Conservation (phyloP, 306 rosid genomes). For the Carpinus viminea region DNA sequence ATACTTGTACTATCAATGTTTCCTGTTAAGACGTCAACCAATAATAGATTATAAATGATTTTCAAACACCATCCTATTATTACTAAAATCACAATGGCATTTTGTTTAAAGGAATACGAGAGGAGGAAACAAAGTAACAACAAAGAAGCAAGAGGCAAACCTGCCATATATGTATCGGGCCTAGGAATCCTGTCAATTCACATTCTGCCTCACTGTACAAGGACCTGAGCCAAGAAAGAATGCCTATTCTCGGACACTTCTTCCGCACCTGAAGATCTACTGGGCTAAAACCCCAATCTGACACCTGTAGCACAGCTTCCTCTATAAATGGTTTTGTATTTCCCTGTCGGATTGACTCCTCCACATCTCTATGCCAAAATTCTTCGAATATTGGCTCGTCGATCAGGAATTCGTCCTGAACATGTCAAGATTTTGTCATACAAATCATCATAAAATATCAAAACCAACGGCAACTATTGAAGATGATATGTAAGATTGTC, state of each 20-base stretch:
- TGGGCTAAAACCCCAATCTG: conserved; percentile 81
- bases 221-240: conserved; percentile 86
- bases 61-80: neutral
- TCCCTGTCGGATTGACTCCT: conserved; percentile 89
- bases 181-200: conserved; percentile 77
- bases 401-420: conserved; percentile 73
- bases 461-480: neutral
- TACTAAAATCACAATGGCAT: neutral
- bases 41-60: neutral
- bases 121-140: neutral
- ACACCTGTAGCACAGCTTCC: conserved; percentile 81
- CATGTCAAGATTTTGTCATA: conserved; percentile 5
- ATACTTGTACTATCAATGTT: neutral
- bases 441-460: conserved; percentile 20
- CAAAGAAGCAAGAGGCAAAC: conserved; percentile 37
- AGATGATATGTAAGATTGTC: conserved; percentile 5
- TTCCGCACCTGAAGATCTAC: conserved; percentile 72
- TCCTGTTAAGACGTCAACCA: neutral
- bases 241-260: conserved; percentile 64
- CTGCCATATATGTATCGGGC: conserved; percentile 94
- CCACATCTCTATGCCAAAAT: conserved; percentile 75
- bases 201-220: conserved; percentile 78
- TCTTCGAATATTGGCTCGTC: conserved; percentile 67
- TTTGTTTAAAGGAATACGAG: neutral
- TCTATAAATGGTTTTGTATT: conserved; percentile 65